phyloP scores from a whole-genome alignment of 2,329 filamentous ascomycete species.

The Ceratocystiopsis brevicomis region DNA sequence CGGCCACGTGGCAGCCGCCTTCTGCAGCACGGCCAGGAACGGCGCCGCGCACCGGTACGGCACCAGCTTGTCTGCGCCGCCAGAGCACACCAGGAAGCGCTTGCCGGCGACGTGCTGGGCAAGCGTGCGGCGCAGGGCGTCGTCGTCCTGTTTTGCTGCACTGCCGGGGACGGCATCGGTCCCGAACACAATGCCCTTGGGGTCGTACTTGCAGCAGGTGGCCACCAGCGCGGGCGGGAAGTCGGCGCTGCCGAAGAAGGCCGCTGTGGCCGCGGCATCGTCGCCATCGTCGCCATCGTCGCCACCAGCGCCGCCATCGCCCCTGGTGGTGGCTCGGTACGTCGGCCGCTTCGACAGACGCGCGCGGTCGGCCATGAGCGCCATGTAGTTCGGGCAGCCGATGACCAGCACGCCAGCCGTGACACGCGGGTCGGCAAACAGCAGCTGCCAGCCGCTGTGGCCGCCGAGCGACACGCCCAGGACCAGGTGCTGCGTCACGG shows the following conservation, averaged over 20 bases:
- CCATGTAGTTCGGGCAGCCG: constrained; percentile 74
- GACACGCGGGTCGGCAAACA: constrained; percentile 62
- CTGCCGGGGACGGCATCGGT: constrained; percentile 16
- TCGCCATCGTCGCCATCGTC: too few species aligned
- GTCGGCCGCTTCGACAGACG: constrained; percentile 44
- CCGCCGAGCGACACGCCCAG: constrained; percentile 75
- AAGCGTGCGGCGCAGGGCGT: constrained; percentile 25
- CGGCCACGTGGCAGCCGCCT: constrained; percentile 29
- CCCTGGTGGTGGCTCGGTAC: too few species aligned
- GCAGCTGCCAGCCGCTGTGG: constrained; percentile 68
- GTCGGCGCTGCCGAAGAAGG: constrained; percentile 59
- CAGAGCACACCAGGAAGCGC: constrained; percentile 44
- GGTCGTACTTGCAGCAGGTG: constrained; percentile 48
- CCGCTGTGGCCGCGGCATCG: constrained; percentile 27
- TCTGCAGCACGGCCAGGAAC: constrained; percentile 43
- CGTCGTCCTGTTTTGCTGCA: constrained; percentile 12
- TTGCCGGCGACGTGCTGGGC: constrained; percentile 38
- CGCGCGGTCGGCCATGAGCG: constrained; percentile 62
- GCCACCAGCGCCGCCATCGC: too few species aligned
- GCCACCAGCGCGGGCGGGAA: constrained; percentile 54
- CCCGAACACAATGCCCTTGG: constrained; percentile 53
- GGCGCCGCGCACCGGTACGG: constrained; percentile 42
- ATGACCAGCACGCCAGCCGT: constrained; percentile 64
- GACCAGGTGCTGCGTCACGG: constrained; percentile 36
- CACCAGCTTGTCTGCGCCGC: constrained; percentile 51